A percentile compares a stretch with the other conserved stretches of the same genome.
Evolutionary conservation across 179 eudicot species (phyloP).

Genomic region (Actinidia polygama): DNA sequence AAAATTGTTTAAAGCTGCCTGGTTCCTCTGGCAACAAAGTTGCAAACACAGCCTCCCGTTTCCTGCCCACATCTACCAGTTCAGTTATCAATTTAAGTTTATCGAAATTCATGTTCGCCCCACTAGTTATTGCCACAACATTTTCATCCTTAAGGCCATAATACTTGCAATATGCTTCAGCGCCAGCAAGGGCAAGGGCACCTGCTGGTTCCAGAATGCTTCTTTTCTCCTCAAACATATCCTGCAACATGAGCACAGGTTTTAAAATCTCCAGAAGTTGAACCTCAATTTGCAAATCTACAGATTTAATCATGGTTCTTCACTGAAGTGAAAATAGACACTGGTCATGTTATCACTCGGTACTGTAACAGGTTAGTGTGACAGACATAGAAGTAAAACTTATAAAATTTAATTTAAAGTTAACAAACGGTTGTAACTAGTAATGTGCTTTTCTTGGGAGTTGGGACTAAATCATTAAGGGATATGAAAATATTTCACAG

Average conservation of each 20-base stretch:
- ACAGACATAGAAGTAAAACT: neutral
- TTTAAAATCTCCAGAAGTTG: neutral
- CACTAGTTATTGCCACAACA: conserved; percentile 87
- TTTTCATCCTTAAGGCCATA: conserved; percentile 86
- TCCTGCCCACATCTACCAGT: conserved; percentile 97
- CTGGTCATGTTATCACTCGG: neutral
- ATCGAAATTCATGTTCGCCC: conserved; percentile 98
- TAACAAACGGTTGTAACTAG: neutral
- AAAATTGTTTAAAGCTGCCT: conserved; percentile 81
- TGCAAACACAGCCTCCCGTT: conserved; percentile 94
- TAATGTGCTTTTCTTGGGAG: too few relatives aligned
- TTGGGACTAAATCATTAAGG: neutral
- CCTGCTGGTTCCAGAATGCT: conserved; percentile 98
- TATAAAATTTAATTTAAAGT: neutral
- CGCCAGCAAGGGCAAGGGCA: conserved; percentile 98
- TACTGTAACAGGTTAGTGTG: too few relatives aligned
- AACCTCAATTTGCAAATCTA: neutral
- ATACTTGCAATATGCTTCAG: conserved; percentile 96
- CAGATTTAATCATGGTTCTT: neutral
- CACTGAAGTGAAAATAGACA: neutral
- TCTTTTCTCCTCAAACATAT: conserved; percentile 99
- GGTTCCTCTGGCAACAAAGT: conserved; percentile 88
- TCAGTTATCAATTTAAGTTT: conserved; percentile 91
- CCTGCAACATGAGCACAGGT: conserved; percentile 42
- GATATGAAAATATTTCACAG: neutral